A percentile compares a stretch with the other conserved stretches of the same genome.
These are phyloP conservation scores for Penicillium sp. DNA, from an alignment of 2,329 filamentous ascomycete species.

Conservation along the genomic window DNA sequence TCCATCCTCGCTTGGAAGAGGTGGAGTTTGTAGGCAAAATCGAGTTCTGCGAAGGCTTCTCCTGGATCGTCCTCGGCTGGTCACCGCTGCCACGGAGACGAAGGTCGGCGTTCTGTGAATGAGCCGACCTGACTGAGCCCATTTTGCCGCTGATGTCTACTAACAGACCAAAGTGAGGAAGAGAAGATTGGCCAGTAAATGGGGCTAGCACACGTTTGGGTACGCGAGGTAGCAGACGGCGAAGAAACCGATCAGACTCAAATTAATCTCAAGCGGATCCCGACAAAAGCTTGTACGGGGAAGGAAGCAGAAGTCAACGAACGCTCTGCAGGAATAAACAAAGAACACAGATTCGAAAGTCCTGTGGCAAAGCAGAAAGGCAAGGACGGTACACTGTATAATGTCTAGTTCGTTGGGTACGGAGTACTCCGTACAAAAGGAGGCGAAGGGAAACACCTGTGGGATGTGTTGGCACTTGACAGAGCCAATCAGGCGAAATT, in stretches of 20 bases:
- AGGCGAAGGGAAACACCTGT: conserved; percentile 4
- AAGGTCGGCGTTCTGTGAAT: conserved; percentile 9
- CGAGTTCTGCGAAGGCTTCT: conserved; percentile 16
- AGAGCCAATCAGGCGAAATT: conserved; percentile 3
- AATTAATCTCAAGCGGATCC: not conserved
- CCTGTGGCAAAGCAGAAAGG: not conserved
- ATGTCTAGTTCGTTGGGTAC: too few relatives aligned
- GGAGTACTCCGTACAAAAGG: not conserved
- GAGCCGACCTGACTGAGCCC: conserved; percentile 15
- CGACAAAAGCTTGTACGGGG: not conserved
- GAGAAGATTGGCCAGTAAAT: not conserved
- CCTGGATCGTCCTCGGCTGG: conserved; percentile 9
- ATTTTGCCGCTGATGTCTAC: conserved; percentile 4
- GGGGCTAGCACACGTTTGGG: not conserved
- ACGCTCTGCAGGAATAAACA: not conserved
- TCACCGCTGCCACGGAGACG: conserved; percentile 5
- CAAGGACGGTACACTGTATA: not conserved
- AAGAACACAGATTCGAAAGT: not conserved
- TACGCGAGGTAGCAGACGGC: not conserved
- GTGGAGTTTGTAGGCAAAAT: conserved; percentile 31
- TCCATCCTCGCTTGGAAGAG: conserved; percentile 13
- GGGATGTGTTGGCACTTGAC: conserved; percentile 6
- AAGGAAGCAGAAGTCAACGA: not conserved
- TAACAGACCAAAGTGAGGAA: not conserved
- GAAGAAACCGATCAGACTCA: not conserved